A percentile compares a stretch with the other conserved stretches of the same genome.
Conservation (phyloP, 2,329 filamentous ascomycete species). For the Calonectria ilicicola region DNA sequence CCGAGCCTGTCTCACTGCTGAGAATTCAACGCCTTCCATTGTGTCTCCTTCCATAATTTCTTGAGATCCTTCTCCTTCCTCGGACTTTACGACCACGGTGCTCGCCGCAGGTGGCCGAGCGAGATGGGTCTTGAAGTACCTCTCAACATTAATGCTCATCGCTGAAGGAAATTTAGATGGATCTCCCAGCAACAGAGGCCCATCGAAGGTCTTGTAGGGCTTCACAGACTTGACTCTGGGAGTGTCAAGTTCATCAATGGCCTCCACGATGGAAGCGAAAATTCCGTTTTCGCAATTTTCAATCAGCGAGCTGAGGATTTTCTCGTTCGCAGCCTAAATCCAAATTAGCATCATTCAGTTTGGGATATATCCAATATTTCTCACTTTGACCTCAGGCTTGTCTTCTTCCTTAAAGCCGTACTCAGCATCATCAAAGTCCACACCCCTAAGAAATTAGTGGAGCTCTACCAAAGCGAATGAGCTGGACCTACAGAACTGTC, state of each 20-base stretch:
- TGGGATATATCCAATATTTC: background rate
- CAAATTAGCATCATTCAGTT: conserved; percentile 13
- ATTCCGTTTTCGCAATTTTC: conserved; percentile 75
- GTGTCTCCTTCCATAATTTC: conserved; percentile 61
- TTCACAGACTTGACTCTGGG: conserved; percentile 82
- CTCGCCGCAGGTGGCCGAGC: conserved; percentile 82
- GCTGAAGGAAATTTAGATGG: conserved; percentile 78
- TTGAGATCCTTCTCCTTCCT: conserved; percentile 60
- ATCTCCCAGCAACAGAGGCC: conserved; percentile 83
- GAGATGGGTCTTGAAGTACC: conserved; percentile 88
- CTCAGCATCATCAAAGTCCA: conserved; percentile 93
- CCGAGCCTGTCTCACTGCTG: conserved; percentile 80
- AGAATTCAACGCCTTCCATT: conserved; percentile 68
- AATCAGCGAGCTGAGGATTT: conserved; percentile 71
- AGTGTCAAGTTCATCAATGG: conserved; percentile 81
- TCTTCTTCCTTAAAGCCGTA: conserved; percentile 94
- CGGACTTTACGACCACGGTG: conserved; percentile 74
- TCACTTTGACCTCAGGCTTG: conserved; percentile 78
- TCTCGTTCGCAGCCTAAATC: conserved; percentile 73
- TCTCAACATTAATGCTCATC: conserved; percentile 86
- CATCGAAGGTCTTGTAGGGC: conserved; percentile 84
- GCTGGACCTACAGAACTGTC: conserved; percentile 74
- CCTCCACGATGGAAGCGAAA: conserved; percentile 88
- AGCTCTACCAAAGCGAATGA: background rate
- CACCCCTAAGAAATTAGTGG: conserved; percentile 67